These are phyloP conservation scores for Lunularia cruciata DNA, from an alignment of 225 moss, liverwort and hornwort species.

Conservation along the genomic window DNA sequence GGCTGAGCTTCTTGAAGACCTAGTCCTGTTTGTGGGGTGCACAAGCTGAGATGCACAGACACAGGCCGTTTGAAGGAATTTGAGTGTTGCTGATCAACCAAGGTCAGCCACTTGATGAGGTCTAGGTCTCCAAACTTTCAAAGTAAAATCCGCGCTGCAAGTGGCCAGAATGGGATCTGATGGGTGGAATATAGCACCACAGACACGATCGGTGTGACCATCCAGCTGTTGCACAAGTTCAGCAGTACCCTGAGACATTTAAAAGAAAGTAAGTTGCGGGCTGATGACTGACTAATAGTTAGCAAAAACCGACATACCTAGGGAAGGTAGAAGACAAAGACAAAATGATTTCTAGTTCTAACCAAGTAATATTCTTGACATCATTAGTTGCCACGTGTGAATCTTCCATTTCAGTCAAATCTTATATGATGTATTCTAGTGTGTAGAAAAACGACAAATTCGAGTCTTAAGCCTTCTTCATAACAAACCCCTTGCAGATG, in stretches of 20 bases:
- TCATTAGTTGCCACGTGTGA: too few relatives aligned
- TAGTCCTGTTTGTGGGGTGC: not conserved
- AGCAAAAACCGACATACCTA: not conserved
- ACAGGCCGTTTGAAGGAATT: not conserved
- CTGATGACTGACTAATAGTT: not conserved
- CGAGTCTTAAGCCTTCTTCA: too few relatives aligned
- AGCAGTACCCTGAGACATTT: slow-evolving; percentile 60
- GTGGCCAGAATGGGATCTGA: slow-evolving; percentile 73
- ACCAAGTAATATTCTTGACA: too few relatives aligned
- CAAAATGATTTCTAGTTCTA: too few relatives aligned
- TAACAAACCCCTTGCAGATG: too few relatives aligned
- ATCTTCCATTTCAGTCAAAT: too few relatives aligned
- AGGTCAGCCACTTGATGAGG: slow-evolving; percentile 37
- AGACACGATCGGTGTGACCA: slow-evolving; percentile 80
- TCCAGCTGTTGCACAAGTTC: slow-evolving; percentile 92
- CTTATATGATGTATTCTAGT: too few relatives aligned
- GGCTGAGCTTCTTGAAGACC: not conserved
- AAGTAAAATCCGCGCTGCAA: slow-evolving; percentile 73
- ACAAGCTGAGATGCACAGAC: not conserved
- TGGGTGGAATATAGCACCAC: slow-evolving; percentile 78
- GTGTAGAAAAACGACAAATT: too few relatives aligned
- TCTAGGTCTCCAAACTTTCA: slow-evolving; percentile 81
- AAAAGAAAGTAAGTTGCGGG: not conserved
- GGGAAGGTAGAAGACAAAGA: too few relatives aligned
- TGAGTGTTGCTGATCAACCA: slow-evolving; percentile 16